These are phyloP conservation scores for Peltaster fructicola DNA, from an alignment of 2,329 filamentous ascomycete species.

Conservation along the genomic window DNA sequence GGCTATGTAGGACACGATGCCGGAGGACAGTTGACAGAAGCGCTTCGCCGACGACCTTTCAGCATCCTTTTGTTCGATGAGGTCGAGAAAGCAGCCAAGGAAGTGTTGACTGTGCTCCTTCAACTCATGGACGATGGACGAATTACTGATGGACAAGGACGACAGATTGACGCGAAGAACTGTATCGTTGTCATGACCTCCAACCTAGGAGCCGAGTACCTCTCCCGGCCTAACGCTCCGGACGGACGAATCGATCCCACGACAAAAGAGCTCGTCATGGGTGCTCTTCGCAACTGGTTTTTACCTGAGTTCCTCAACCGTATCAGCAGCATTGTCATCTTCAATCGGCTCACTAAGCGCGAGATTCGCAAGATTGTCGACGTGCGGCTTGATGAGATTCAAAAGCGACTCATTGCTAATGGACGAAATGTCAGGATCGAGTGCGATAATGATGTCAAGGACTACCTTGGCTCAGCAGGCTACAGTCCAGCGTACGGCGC, in stretches of 20 bases:
- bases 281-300: constrained; percentile 84
- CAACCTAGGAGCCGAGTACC: constrained; percentile 86
- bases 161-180: constrained; percentile 87
- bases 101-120: constrained; percentile 88
- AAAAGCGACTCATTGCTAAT: constrained; percentile 75
- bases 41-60: constrained; percentile 83
- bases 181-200: constrained; percentile 99
- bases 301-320: constrained; percentile 96
- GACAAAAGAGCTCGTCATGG: constrained; percentile 80
- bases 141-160: constrained; percentile 94
- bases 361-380: constrained; percentile 97
- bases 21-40: constrained; percentile 88
- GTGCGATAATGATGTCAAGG: constrained; percentile 71
- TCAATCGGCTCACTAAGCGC: constrained; percentile 77
- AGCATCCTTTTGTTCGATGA: constrained; percentile 96
- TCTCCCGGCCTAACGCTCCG: constrained; percentile 58
- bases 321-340: constrained; percentile 91
- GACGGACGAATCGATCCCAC: constrained; percentile 75
- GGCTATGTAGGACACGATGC: constrained; percentile 95
- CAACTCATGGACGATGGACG: constrained; percentile 98
- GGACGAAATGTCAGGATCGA: constrained; percentile 69
- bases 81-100: constrained; percentile 96
- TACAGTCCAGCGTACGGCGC: constrained; percentile 95
- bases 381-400: constrained; percentile 70
- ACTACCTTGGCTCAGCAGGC: constrained; percentile 78